A percentile compares a stretch with the other conserved stretches of the same genome.
phyloP scores from a whole-genome alignment of 169 alveolate genomes.

The Plasmodium fragile region DNA sequence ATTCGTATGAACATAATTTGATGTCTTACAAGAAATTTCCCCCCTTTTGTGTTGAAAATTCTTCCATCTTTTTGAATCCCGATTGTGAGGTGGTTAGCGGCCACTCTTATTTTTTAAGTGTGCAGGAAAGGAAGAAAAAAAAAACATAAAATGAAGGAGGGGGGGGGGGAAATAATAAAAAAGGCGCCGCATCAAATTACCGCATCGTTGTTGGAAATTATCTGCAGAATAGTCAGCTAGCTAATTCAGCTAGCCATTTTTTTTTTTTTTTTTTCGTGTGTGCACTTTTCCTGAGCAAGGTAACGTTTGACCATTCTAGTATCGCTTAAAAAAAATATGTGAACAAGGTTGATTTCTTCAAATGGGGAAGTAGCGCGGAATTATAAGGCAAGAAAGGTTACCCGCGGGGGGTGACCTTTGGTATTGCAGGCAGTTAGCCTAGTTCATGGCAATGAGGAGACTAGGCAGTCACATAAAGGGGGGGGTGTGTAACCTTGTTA shows the following conservation, averaged over 20 bases:
- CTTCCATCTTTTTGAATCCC: slow-evolving; percentile 54
- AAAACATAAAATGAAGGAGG: neutral
- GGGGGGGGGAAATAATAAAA: too few relatives aligned
- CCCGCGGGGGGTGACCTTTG: neutral
- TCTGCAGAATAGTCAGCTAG: neutral
- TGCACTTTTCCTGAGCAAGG: neutral
- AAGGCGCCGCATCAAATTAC: neutral
- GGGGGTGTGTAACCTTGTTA: neutral
- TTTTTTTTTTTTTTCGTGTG: neutral
- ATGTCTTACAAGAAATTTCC: slow-evolving; percentile 43
- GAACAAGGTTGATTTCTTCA: neutral
- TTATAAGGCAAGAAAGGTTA: neutral
- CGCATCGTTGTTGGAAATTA: neutral
- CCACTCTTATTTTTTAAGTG: slow-evolving; percentile 68
- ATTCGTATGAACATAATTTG: slow-evolving; percentile 30
- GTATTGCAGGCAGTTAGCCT: neutral
- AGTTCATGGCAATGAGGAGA: neutral
- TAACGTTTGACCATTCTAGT: neutral
- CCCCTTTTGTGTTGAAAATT: slow-evolving; percentile 52
- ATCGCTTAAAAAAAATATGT: neutral
- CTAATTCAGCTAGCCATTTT: neutral
- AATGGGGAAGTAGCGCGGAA: neutral
- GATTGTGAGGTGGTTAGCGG: slow-evolving; percentile 25
- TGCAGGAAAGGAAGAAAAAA: slow-evolving; percentile 26
- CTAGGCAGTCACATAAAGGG: neutral